A percentile compares a stretch with the other conserved stretches of the same genome.
Conservation (phyloP, 345 rosid species). For the Erucastrum elatum region DNA sequence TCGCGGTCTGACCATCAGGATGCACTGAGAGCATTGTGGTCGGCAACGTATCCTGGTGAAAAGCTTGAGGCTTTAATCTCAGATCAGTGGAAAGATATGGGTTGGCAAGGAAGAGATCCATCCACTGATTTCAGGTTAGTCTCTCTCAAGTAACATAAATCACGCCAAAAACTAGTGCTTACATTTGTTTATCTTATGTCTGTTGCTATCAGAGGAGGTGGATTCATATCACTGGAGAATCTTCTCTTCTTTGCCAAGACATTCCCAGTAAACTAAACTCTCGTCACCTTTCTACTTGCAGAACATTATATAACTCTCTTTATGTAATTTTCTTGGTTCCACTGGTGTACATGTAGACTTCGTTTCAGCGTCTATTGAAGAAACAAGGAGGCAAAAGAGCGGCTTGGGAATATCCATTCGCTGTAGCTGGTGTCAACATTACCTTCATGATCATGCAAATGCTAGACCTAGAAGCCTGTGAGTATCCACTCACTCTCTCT, state of each 20-base stretch:
- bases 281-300: not conserved
- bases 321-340: not conserved
- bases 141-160: not conserved
- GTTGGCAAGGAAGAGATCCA: constrained; percentile 98
- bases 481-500: constrained; percentile 34
- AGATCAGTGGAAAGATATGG: constrained; percentile 97
- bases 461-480: constrained; percentile 90
- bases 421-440: constrained; percentile 93
- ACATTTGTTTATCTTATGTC: not conserved
- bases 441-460: constrained; percentile 98
- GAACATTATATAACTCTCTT: not conserved
- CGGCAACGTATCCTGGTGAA: constrained; percentile 67
- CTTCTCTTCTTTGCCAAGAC: constrained; percentile 88
- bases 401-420: constrained; percentile 96
- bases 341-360: constrained; percentile 48
- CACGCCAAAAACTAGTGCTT: not conserved
- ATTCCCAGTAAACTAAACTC: constrained; percentile 56
- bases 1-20: constrained; percentile 82
- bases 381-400: constrained; percentile 85
- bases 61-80: constrained; percentile 77
- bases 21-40: constrained; percentile 88
- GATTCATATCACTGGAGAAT: constrained; percentile 91
- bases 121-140: constrained; percentile 86
- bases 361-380: constrained; percentile 63
- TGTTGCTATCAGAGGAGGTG: constrained; percentile 72